Evolutionary conservation across 129 eudicot species (phyloP).

Genomic region (Helichrysum umbraculigerum): DNA sequence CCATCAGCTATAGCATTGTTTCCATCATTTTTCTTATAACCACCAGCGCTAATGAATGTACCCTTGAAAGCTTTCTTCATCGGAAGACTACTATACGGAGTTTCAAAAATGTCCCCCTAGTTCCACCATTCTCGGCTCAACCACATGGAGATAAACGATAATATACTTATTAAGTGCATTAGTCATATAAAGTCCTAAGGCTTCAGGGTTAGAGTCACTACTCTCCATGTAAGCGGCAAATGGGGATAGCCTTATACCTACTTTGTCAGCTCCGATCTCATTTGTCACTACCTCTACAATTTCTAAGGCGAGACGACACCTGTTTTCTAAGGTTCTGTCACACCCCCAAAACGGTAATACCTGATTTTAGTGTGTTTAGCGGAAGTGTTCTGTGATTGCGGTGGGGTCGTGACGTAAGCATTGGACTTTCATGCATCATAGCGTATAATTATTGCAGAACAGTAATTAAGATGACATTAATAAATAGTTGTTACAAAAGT

Average conservation of each 20-base stretch:
- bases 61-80: constrained; percentile 44
- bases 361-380: too few relatives aligned
- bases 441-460: too few relatives aligned
- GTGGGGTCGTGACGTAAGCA: too few relatives aligned
- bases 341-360: too few relatives aligned
- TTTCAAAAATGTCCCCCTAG: constrained; percentile 1
- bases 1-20: constrained; percentile 19
- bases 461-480: too few relatives aligned
- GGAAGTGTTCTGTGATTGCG: too few relatives aligned
- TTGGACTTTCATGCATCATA: too few relatives aligned
- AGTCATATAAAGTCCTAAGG: constrained; percentile 57
- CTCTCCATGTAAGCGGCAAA: constrained; percentile 43
- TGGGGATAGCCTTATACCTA: constrained; percentile 55
- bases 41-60: constrained; percentile 43
- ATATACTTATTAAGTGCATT: constrained; percentile 38
- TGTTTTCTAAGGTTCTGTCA: constrained; percentile 54
- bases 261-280: constrained; percentile 51
- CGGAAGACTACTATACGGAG: constrained; percentile 26
- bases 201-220: constrained; percentile 52
- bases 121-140: constrained; percentile 43
- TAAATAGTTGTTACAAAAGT: too few relatives aligned
- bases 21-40: constrained; percentile 34
- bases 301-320: constrained; percentile 49
- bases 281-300: constrained; percentile 46
- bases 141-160: constrained; percentile 36